Evolutionary conservation across 768 basidiomycete genomes (phyloP).

Genomic region (Infundibulicybe gibba): DNA sequence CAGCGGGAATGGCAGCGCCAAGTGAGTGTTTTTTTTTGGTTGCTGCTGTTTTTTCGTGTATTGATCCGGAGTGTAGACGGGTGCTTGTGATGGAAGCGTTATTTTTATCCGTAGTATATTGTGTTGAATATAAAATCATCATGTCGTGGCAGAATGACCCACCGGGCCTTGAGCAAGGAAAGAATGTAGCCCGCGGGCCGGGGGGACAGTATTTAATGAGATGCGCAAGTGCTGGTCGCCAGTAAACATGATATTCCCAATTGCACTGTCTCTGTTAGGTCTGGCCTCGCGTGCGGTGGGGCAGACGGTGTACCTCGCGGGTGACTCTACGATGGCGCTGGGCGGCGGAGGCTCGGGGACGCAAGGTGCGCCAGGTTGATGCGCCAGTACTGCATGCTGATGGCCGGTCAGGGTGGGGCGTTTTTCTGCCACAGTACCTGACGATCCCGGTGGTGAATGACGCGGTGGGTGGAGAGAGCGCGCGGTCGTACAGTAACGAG

Average conservation of each 20-base stretch:
- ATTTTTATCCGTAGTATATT: no score
- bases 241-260: no score
- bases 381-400: not conserved
- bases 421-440: constrained; percentile 36
- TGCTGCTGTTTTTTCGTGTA: not conserved
- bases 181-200: no score
- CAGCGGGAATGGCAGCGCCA: constrained; percentile 32
- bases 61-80: not conserved
- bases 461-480: constrained; percentile 42
- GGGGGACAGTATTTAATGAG: no score
- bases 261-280: not conserved
- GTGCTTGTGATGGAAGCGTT: not conserved
- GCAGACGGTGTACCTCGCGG: constrained; percentile 13
- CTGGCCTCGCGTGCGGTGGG: not conserved
- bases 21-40: constrained; percentile 17
- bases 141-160: no score
- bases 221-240: no score
- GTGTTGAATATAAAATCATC: no score
- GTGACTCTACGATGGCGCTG: constrained; percentile 15
- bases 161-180: no score
- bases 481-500: constrained; percentile 45
- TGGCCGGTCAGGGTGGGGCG: constrained; percentile 39
- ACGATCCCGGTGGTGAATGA: constrained; percentile 40
- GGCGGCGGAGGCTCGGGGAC: constrained; percentile 12
- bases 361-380: constrained; percentile 1